Conservation (phyloP, 768 basidiomycete species). For the Gloeostereum incarnatum region DNA sequence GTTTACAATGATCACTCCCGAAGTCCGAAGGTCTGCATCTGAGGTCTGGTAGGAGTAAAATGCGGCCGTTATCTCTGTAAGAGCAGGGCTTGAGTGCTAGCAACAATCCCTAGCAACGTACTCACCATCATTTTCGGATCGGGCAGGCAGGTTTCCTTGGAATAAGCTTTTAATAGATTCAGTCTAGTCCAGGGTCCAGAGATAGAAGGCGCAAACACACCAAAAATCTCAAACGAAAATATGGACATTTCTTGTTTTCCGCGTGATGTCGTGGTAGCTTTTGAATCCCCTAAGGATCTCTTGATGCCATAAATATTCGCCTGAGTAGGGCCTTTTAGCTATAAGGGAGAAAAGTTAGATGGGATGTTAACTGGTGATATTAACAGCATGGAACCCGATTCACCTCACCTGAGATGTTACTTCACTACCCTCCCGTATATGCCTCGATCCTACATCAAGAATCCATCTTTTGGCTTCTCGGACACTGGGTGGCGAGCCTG, state of each 20-base stretch:
- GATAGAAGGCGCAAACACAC: slow-evolving; percentile 31
- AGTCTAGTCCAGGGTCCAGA: not conserved
- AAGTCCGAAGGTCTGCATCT: slow-evolving; percentile 25
- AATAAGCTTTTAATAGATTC: slow-evolving; percentile 44
- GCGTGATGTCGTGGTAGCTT: slow-evolving; percentile 21
- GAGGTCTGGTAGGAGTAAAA: slow-evolving; percentile 65
- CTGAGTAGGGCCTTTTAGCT: slow-evolving; percentile 69
- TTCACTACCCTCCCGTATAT: slow-evolving; percentile 10
- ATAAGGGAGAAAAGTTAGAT: slow-evolving; percentile 17
- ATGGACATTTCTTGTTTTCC: slow-evolving; percentile 70
- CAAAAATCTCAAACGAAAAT: slow-evolving; percentile 79
- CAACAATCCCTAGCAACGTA: not conserved
- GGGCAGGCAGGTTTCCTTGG: slow-evolving; percentile 48
- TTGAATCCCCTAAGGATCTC: slow-evolving; percentile 33
- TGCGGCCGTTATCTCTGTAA: slow-evolving; percentile 44
- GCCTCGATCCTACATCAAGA: slow-evolving; percentile 15
- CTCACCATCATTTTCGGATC: slow-evolving; percentile 42
- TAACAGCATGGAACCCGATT: not conserved
- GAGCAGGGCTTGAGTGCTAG: not conserved
- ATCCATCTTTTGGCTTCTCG: slow-evolving; percentile 51
- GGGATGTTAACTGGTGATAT: not conserved
- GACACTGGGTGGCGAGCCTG: slow-evolving; percentile 53
- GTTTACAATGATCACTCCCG: slow-evolving; percentile 47
- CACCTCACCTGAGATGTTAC: slow-evolving; percentile 41
- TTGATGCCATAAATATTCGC: slow-evolving; percentile 60